Percentiles rank a stretch among this genome's conserved stretches.
Conservation (phyloP, 345 rosid species). For the Citrus inodora region DNA sequence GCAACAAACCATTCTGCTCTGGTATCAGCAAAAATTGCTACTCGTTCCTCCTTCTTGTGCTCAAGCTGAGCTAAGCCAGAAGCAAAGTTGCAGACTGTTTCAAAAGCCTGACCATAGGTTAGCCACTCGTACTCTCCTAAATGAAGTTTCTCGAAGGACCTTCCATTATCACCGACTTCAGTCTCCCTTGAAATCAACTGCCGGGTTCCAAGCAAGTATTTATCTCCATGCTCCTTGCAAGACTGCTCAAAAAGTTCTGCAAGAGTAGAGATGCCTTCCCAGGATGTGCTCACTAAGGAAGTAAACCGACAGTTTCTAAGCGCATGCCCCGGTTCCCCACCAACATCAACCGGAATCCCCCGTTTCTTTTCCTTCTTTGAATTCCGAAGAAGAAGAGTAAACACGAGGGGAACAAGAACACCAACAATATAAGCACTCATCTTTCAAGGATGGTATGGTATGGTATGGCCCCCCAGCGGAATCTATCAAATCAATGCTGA, state of each 20-base stretch:
- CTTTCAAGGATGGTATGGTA: constrained; percentile 16
- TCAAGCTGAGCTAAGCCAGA: constrained; percentile 83
- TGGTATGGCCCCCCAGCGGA: constrained; percentile 1
- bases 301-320: constrained; percentile 55
- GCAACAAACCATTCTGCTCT: constrained; percentile 95
- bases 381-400: constrained; percentile 57
- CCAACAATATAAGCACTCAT: constrained; percentile 85
- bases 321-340: constrained; percentile 79
- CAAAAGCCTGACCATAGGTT: constrained; percentile 59
- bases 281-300: constrained; percentile 53
- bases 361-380: constrained; percentile 59
- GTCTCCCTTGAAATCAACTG: constrained; percentile 59
- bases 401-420: constrained; percentile 64
- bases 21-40: constrained; percentile 94
- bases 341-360: constrained; percentile 75
- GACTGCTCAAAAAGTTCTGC: constrained; percentile 87
- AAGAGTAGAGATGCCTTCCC: constrained; percentile 79
- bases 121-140: constrained; percentile 92
- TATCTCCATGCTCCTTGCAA: constrained; percentile 53
- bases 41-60: constrained; percentile 67
- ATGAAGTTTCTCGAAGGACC: constrained; percentile 87
- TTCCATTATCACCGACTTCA: constrained; percentile 61
- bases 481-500: constrained; percentile 1
- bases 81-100: constrained; percentile 64
- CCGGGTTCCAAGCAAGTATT: constrained; percentile 76